These are phyloP conservation scores for Sphagnum tenellum DNA, from an alignment of 225 moss, liverwort and hornwort genomes.

Conservation along the genomic window DNA sequence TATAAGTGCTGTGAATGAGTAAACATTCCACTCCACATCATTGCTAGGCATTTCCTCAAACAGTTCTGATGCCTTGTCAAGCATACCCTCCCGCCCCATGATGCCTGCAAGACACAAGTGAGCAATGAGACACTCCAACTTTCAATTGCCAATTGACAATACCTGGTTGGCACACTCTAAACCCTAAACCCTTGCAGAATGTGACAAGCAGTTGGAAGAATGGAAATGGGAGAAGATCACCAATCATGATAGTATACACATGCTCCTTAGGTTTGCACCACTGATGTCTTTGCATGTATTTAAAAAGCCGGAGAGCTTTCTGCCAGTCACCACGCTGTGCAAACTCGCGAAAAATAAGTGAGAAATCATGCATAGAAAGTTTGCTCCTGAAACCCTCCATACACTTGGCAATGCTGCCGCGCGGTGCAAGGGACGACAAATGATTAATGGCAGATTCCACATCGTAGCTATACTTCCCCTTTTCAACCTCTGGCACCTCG, in stretches of 20 bases:
- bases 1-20: slow-evolving; percentile 94
- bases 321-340: slow-evolving; percentile 96
- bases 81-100: slow-evolving; percentile 94
- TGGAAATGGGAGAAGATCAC: slow-evolving; percentile 4
- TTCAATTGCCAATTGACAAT: too few species aligned
- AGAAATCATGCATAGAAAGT: slow-evolving; percentile 82
- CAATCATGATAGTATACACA: slow-evolving; percentile 96
- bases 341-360: slow-evolving; percentile 89
- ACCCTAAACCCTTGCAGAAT: too few species aligned
- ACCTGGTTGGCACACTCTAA: too few species aligned
- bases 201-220: too few species aligned
- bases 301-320: slow-evolving; percentile 74
- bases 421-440: slow-evolving; percentile 68
- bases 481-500: slow-evolving; percentile 50
- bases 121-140: too few species aligned
- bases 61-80: slow-evolving; percentile 85
- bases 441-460: slow-evolving; percentile 82
- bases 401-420: slow-evolving; percentile 85
- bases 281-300: slow-evolving; percentile 98
- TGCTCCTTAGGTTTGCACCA: slow-evolving; percentile 99
- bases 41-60: slow-evolving; percentile 97
- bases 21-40: slow-evolving; percentile 98
- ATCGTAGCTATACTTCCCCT: slow-evolving; percentile 86
- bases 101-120: slow-evolving; percentile 28
- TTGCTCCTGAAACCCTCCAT: slow-evolving; percentile 80